Conservation (phyloP, 2,329 filamentous ascomycete genomes). For the Paramyrothecium roridum region DNA sequence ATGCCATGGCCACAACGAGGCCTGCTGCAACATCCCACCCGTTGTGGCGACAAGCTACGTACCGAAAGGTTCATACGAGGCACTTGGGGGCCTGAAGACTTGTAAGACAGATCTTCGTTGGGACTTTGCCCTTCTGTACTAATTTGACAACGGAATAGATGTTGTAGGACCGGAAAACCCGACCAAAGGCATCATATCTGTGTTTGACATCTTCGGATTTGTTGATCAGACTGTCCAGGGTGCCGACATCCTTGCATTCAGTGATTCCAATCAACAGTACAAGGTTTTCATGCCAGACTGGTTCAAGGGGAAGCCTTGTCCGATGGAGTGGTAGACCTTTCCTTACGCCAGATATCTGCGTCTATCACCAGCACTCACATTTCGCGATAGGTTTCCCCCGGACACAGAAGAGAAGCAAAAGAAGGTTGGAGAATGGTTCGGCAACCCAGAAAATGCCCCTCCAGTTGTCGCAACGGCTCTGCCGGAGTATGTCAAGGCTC, state of each 20-base stretch:
- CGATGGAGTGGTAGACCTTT: background rate
- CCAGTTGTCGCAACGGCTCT: constrained; percentile 17
- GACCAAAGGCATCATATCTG: background rate
- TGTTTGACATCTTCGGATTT: background rate
- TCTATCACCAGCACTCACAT: background rate
- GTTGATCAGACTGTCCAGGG: background rate
- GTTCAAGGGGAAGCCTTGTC: background rate
- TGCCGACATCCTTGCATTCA: background rate
- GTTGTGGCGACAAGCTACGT: background rate
- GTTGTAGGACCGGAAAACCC: background rate
- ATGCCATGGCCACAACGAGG: background rate
- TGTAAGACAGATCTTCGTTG: no score
- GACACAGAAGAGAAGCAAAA: background rate
- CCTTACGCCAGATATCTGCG: background rate
- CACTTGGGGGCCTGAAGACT: background rate
- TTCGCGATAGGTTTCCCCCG: background rate
- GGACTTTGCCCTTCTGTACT: no score
- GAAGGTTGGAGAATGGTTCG: background rate
- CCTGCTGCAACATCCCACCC: background rate
- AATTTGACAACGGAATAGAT: background rate
- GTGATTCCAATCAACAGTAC: background rate
- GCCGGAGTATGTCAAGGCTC: constrained; percentile 51
- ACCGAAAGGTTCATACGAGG: background rate
- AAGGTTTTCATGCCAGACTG: background rate
- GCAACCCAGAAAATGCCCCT: background rate